A percentile compares a stretch with the other conserved stretches of the same genome.
phyloP scores from a whole-genome alignment of 2,329 filamentous ascomycete species.

The Fusarium redolens region DNA sequence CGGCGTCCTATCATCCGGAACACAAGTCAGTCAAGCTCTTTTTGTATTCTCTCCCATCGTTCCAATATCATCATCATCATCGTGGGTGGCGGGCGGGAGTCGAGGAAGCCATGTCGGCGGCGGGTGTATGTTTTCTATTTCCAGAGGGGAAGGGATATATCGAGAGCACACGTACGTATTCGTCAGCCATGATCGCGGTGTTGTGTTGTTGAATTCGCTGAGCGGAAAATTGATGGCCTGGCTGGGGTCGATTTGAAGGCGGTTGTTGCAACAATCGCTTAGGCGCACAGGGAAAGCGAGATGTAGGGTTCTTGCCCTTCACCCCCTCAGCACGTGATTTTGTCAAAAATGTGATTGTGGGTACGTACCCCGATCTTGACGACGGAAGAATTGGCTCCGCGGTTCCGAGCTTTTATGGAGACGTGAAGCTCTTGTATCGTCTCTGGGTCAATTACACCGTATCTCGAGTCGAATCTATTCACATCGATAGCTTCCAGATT shows the following conservation, averaged over 20 bases:
- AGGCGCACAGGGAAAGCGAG: not conserved
- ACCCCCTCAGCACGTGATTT: constrained; percentile 13
- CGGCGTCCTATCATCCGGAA: constrained; percentile 77
- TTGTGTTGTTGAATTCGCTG: constrained; percentile 58
- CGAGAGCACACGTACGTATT: constrained; percentile 77
- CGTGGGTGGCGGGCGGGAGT: constrained; percentile 21
- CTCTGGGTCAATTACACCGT: not conserved
- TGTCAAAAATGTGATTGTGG: not conserved
- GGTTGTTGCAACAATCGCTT: constrained; percentile 22
- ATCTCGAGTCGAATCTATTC: not conserved
- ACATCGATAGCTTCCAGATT: not conserved
- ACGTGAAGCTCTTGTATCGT: not conserved
- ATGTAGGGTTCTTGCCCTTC: constrained; percentile 56
- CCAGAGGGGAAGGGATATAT: constrained; percentile 9
- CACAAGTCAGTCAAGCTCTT: constrained; percentile 46
- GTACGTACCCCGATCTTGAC: not conserved
- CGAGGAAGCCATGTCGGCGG: constrained; percentile 38
- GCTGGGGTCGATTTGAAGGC: constrained; percentile 51
- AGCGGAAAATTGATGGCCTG: constrained; percentile 56
- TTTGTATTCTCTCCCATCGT: constrained; percentile 8
- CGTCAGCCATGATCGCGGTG: constrained; percentile 83
- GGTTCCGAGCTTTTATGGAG: constrained; percentile 8
- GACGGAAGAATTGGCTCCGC: constrained; percentile 16
- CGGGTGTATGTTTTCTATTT: constrained; percentile 17
- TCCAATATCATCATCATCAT: not conserved